Percentiles rank a stretch among this genome's conserved stretches.
phyloP scores from a whole-genome alignment of 2,329 filamentous ascomycete species.

The Endoconidiophora laricicola region DNA sequence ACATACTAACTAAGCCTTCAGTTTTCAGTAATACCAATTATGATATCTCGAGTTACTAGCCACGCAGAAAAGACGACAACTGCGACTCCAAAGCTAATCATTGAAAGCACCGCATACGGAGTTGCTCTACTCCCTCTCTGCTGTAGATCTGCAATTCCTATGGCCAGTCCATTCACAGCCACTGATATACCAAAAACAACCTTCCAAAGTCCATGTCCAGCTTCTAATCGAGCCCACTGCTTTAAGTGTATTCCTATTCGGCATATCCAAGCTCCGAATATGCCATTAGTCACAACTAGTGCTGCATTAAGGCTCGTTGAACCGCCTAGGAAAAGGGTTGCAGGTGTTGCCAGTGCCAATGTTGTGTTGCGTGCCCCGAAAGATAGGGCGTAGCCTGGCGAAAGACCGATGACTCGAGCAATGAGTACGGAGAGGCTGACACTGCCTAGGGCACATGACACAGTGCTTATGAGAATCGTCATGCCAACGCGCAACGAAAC shows the following conservation, averaged over 20 bases:
- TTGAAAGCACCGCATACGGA: conserved; percentile 38
- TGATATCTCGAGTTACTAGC: neutral
- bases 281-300: conserved; percentile 35
- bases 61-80: conserved; percentile 35
- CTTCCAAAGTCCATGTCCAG: too few relatives aligned
- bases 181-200: conserved; percentile 32
- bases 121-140: conserved; percentile 35
- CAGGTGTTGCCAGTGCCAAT: conserved; percentile 32
- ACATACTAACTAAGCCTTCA: too few relatives aligned
- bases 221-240: too few relatives aligned
- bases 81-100: conserved; percentile 40
- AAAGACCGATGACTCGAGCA: conserved; percentile 26
- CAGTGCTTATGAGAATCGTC: conserved; percentile 16
- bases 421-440: conserved; percentile 25
- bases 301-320: conserved; percentile 32
- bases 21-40: neutral
- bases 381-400: conserved; percentile 22
- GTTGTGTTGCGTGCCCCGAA: conserved; percentile 36
- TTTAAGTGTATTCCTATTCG: too few relatives aligned
- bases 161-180: conserved; percentile 42
- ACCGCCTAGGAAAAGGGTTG: conserved; percentile 27
- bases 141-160: conserved; percentile 42
- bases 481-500: too few relatives aligned
- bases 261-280: conserved; percentile 19
- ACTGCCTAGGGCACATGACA: conserved; percentile 30